phyloP scores from a whole-genome alignment of 148 eudicot genomes.

The Chenopodium formosanum region DNA sequence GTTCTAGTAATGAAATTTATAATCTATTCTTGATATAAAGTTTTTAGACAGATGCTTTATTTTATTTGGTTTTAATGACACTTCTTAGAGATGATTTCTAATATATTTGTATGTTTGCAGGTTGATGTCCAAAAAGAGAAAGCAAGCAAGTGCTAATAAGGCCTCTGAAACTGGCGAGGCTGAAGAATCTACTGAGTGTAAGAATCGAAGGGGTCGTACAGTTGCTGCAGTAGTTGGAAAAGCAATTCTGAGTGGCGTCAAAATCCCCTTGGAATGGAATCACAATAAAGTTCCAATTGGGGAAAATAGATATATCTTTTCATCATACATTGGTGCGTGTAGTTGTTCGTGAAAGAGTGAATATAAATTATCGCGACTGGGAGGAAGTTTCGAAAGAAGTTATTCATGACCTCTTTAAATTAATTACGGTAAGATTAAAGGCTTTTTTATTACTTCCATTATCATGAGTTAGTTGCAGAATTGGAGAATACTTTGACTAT shows the following conservation, averaged over 20 bases:
- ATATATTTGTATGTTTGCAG: background rate
- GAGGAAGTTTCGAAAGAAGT: background rate
- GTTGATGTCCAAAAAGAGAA: background rate
- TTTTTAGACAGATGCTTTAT: too few relatives aligned
- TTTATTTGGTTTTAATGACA: background rate
- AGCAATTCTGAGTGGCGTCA: background rate
- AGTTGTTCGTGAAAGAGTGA: constrained; percentile 1
- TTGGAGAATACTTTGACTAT: too few relatives aligned
- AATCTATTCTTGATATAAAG: too few relatives aligned
- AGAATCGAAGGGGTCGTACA: background rate
- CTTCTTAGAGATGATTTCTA: too few relatives aligned
- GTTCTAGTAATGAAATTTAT: too few relatives aligned
- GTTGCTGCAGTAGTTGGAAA: background rate
- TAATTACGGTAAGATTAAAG: background rate
- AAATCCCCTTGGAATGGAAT: constrained; percentile 2
- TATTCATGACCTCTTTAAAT: background rate
- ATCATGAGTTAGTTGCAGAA: too few relatives aligned
- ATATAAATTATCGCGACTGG: background rate
- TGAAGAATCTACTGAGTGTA: background rate
- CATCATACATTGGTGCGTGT: background rate
- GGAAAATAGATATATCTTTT: background rate
- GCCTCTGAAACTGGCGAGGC: background rate
- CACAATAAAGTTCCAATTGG: background rate
- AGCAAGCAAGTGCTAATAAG: too few relatives aligned
- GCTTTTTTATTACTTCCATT: too few relatives aligned